Evolutionary conservation across 2,329 filamentous ascomycete genomes (phyloP).

Genomic region (Pseudogymnoascus pannorum): DNA sequence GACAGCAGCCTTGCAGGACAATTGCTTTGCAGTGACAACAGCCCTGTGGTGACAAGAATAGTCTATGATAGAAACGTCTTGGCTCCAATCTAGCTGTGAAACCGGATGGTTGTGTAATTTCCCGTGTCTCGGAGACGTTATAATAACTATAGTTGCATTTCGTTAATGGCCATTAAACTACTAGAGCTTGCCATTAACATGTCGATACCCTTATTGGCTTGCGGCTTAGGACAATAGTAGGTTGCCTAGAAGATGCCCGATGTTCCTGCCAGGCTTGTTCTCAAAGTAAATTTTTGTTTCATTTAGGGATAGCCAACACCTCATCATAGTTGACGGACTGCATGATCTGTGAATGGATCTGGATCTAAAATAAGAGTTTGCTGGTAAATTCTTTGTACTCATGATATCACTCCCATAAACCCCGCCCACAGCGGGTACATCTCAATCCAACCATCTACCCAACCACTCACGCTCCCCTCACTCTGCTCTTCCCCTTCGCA

Average conservation of each 20-base stretch:
- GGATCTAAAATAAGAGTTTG: not conserved
- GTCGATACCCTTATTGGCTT: too few relatives aligned
- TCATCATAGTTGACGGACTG: not conserved
- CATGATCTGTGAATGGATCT: not conserved
- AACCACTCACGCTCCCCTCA: not conserved
- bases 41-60: not conserved
- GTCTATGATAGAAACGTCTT: too few relatives aligned
- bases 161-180: not conserved
- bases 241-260: not conserved
- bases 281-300: not conserved
- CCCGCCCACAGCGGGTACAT: not conserved
- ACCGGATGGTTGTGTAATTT: too few relatives aligned
- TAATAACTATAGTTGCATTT: not conserved
- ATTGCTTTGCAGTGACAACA: not conserved
- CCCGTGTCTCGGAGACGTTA: not conserved
- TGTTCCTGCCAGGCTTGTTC: not conserved
- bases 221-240: not conserved
- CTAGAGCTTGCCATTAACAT: too few relatives aligned
- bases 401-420: not conserved
- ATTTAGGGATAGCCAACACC: too few relatives aligned
- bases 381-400: not conserved
- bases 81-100: too few relatives aligned
- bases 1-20: not conserved
- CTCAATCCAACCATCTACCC: not conserved
- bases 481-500: not conserved